Conservation (phyloP, 2,329 filamentous ascomycete genomes). For the Talaromyces sp. region DNA sequence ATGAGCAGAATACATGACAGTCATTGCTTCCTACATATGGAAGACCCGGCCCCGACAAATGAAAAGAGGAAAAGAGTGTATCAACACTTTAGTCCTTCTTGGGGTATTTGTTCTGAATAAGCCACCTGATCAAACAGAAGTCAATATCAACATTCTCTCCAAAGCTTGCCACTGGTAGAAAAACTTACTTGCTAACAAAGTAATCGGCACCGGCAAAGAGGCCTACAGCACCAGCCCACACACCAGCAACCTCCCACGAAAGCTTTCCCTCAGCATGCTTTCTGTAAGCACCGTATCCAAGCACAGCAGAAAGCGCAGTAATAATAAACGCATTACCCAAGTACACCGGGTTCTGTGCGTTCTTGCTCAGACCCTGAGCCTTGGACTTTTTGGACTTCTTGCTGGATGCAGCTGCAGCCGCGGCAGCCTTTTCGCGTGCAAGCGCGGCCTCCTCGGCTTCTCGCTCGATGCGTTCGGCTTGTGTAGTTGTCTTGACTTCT, state of each 20-base stretch:
- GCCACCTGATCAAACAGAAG: conserved; percentile 39
- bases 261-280: conserved; percentile 48
- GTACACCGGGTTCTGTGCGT: conserved; percentile 49
- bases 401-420: conserved; percentile 26
- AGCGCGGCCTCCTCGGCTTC: conserved; percentile 34
- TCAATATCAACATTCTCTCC: not conserved
- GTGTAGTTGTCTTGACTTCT: conserved; percentile 46
- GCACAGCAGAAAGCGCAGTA: conserved; percentile 40
- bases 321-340: conserved; percentile 47
- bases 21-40: not conserved
- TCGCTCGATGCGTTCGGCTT: conserved; percentile 46
- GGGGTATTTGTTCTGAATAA: conserved; percentile 53
- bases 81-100: conserved; percentile 31
- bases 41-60: not conserved
- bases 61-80: not conserved
- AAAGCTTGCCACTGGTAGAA: not conserved
- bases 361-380: conserved; percentile 39
- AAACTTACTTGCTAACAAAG: conserved; percentile 51
- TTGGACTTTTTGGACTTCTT: conserved; percentile 32
- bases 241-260: conserved; percentile 47
- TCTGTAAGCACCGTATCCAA: conserved; percentile 50
- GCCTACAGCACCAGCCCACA: conserved; percentile 45
- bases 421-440: conserved; percentile 23
- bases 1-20: conserved; percentile 11
- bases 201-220: conserved; percentile 48